These are phyloP conservation scores for Saccharum officinarum DNA, from an alignment of 176 grass and related monocot species.

Conservation along the genomic window DNA sequence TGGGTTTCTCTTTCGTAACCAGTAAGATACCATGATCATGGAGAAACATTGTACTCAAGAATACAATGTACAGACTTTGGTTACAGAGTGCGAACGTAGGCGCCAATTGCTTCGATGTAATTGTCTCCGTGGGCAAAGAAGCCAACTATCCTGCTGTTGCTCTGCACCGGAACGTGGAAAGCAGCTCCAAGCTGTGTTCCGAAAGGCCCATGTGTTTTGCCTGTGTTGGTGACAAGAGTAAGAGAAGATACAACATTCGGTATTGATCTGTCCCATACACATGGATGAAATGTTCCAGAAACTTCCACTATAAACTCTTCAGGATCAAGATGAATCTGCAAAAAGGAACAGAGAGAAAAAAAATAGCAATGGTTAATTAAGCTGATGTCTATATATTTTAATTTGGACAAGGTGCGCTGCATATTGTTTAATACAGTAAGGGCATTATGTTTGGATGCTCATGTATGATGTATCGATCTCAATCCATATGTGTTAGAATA, in stretches of 20 bases:
- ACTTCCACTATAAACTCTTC: neutral
- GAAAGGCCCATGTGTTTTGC: neutral
- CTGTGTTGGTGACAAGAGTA: neutral
- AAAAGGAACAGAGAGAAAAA: neutral
- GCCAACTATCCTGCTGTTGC: neutral
- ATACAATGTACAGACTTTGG: neutral
- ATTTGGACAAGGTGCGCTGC: too few relatives aligned
- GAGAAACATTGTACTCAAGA: neutral
- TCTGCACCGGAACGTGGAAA: neutral
- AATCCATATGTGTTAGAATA: too few relatives aligned
- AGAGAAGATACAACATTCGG: neutral
- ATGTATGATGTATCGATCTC: too few relatives aligned
- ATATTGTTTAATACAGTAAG: too few relatives aligned
- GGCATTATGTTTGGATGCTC: too few relatives aligned
- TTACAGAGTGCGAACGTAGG: neutral
- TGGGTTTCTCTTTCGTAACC: neutral
- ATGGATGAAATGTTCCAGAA: neutral
- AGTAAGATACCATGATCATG: neutral
- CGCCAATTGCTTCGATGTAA: neutral
- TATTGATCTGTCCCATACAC: neutral
- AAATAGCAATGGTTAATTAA: neutral
- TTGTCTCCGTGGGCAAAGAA: neutral
- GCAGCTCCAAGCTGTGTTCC: neutral
- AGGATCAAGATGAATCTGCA: neutral
- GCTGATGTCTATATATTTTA: neutral